These are phyloP conservation scores for Melanogaster broomeanus DNA, from an alignment of 768 basidiomycete species.

Conservation along the genomic window DNA sequence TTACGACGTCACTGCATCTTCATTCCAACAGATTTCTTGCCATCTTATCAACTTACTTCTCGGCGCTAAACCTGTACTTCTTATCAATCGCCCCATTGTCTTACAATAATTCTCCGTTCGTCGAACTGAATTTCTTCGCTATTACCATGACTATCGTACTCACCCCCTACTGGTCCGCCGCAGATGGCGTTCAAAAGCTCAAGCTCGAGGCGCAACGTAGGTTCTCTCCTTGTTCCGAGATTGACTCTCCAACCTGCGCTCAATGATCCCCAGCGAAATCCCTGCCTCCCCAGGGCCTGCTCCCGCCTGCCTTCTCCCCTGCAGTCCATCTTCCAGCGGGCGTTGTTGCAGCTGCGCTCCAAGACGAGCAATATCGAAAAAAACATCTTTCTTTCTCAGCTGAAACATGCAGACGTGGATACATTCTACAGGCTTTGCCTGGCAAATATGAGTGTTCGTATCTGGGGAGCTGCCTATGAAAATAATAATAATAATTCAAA, in stretches of 20 bases:
- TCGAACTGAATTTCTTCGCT: neutral
- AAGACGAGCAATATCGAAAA: conserved; percentile 78
- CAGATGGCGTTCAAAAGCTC: conserved; percentile 70
- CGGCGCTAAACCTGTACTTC: neutral
- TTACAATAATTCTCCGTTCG: too few species aligned
- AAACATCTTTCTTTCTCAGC: conserved; percentile 79
- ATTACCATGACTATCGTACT: conserved; percentile 59
- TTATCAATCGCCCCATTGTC: too few species aligned
- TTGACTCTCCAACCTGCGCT: conserved; percentile 2
- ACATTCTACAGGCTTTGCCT: conserved; percentile 82
- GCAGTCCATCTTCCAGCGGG: conserved; percentile 57
- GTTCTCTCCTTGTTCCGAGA: neutral
- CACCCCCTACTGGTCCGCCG: conserved; percentile 63
- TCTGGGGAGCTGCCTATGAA: neutral
- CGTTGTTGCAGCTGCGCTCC: conserved; percentile 69
- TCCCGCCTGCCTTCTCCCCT: conserved; percentile 59
- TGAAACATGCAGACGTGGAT: conserved; percentile 70
- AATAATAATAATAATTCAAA: neutral
- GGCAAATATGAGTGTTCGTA: conserved; percentile 51
- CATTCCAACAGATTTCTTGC: too few species aligned
- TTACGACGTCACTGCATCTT: neutral
- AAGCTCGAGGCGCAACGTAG: conserved; percentile 59
- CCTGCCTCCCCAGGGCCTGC: conserved; percentile 52
- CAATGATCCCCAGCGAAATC: conserved; percentile 37
- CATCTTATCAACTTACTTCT: neutral